These are phyloP conservation scores for Stenocarpella maydis DNA, from an alignment of 2,329 filamentous ascomycete species.

Conservation along the genomic window DNA sequence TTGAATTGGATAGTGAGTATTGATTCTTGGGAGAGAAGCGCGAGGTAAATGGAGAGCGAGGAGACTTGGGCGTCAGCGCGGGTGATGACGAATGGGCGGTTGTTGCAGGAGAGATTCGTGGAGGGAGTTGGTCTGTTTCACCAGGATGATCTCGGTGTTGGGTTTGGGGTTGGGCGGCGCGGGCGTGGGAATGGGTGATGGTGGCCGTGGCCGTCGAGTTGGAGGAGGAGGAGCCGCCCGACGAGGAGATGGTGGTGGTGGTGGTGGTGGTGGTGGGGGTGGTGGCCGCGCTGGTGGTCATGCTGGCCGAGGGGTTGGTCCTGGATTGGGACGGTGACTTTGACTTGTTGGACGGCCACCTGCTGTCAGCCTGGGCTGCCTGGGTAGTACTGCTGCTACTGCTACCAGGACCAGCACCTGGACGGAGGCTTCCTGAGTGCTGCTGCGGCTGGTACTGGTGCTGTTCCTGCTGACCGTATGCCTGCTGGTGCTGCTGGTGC, in stretches of 20 bases:
- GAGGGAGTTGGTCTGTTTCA: constrained; percentile 36
- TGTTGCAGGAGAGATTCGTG: constrained; percentile 40
- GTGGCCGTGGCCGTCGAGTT: background rate
- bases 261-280: background rate
- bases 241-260: background rate
- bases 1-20: constrained; percentile 22
- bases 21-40: constrained; percentile 51
- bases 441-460: constrained; percentile 3
- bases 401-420: background rate
- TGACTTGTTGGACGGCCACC: constrained; percentile 15
- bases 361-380: constrained; percentile 8
- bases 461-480: constrained; percentile 6
- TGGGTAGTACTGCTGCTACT: background rate
- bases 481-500: constrained; percentile 16
- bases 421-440: background rate
- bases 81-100: constrained; percentile 52
- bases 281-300: background rate
- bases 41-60: constrained; percentile 56
- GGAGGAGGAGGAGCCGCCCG: too few species aligned
- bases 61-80: constrained; percentile 55
- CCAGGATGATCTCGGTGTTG: constrained; percentile 39
- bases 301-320: constrained; percentile 14
- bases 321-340: constrained; percentile 8
- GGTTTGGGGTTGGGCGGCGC: constrained; percentile 21
- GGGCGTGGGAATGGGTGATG: background rate